Conservation (phyloP, 768 basidiomycete species). For the Lactifluus hygrophoroides region DNA sequence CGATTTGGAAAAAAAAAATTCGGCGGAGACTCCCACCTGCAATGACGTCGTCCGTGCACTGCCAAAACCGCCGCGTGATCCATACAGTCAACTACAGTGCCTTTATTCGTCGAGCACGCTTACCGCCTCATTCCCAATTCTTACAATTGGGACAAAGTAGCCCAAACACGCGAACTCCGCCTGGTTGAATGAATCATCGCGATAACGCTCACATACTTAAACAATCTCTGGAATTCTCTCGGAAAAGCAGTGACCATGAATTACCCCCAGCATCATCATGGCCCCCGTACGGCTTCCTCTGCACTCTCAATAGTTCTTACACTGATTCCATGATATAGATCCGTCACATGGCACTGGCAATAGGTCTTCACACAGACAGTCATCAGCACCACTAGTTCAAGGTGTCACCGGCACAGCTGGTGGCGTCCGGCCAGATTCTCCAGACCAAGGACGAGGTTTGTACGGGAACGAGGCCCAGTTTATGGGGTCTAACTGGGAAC, state of each 20-base stretch:
- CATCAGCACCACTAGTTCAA: not conserved
- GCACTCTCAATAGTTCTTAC: not conserved
- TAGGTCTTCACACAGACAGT: not conserved
- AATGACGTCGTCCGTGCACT: not conserved
- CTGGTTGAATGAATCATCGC: not conserved
- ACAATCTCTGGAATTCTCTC: not conserved
- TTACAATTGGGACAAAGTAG: not conserved
- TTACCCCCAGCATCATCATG: not conserved
- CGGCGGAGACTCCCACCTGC: not conserved
- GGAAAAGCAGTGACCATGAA: not conserved
- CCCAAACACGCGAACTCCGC: not conserved
- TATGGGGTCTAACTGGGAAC: not conserved
- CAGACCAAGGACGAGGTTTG: not conserved
- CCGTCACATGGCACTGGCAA: not conserved
- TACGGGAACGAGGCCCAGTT: not conserved
- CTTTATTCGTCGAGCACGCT: not conserved
- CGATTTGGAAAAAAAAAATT: not conserved
- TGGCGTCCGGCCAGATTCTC: not conserved
- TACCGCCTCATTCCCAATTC: constrained; percentile 13
- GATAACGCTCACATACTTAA: not conserved
- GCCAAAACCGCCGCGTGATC: not conserved
- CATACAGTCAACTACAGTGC: constrained; percentile 4
- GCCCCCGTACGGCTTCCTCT: not conserved
- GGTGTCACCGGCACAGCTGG: not conserved
- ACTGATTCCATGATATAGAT: not conserved